Evolutionary conservation across 805 yeast species (phyloP).

Genomic region (Myxozyma geophila): DNA sequence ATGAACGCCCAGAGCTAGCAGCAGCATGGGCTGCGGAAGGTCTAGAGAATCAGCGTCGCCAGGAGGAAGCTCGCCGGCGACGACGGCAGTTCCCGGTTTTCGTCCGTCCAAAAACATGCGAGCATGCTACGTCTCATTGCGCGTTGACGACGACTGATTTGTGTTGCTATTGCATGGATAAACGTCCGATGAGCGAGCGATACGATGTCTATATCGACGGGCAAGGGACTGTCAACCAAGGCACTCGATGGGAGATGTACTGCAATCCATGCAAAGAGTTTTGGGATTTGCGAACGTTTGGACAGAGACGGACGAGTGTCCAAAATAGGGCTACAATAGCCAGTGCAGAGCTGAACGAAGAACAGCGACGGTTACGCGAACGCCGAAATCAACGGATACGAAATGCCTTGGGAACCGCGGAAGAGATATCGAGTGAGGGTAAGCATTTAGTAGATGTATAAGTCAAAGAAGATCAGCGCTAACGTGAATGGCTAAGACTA

Average conservation of each 20-base stretch:
- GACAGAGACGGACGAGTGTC: neutral
- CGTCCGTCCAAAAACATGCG: constrained; percentile 19
- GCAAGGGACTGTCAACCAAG: constrained; percentile 30
- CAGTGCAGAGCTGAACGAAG: neutral
- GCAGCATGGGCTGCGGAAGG: neutral
- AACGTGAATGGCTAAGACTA: constrained; percentile 4
- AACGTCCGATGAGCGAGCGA: constrained; percentile 17
- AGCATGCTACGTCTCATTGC: constrained; percentile 14
- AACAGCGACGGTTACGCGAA: constrained; percentile 5
- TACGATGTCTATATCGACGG: constrained; percentile 31
- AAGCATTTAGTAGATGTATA: neutral
- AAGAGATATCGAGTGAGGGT: constrained; percentile 28
- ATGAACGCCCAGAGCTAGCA: neutral
- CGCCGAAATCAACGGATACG: constrained; percentile 10
- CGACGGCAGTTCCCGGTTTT: constrained; percentile 3
- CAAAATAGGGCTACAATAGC: neutral
- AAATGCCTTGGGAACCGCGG: constrained; percentile 24
- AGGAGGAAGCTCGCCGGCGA: neutral
- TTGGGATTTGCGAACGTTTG: neutral
- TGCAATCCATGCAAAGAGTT: constrained; percentile 27
- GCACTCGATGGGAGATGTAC: constrained; percentile 29
- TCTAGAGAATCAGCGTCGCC: neutral
- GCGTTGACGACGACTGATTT: constrained; percentile 9
- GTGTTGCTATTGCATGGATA: constrained; percentile 27
- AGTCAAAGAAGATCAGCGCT: neutral